A percentile compares a stretch with the other conserved stretches of the same genome.
Evolutionary conservation across 257 asterid genomes (phyloP).

Genomic region (Gardenia jasminoides): DNA sequence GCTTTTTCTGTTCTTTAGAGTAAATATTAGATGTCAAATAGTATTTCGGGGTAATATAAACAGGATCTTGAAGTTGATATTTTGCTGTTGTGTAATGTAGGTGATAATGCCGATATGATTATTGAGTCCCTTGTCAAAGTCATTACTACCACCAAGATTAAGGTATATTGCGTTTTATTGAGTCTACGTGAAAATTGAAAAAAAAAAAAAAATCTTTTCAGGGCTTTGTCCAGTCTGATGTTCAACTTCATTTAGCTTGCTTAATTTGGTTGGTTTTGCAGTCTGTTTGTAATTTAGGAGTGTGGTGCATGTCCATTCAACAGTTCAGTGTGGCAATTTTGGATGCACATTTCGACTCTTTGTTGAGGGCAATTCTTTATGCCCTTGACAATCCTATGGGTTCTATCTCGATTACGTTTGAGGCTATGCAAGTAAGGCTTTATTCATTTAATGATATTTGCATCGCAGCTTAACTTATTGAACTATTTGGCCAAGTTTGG

Average conservation of each 20-base stretch:
- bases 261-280: slow-evolving; percentile 34
- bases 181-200: neutral
- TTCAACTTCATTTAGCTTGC: slow-evolving; percentile 11
- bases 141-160: slow-evolving; percentile 53
- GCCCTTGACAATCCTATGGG: slow-evolving; percentile 82
- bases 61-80: slow-evolving; percentile 13
- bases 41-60: neutral
- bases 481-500: neutral
- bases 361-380: slow-evolving; percentile 56
- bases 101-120: slow-evolving; percentile 47
- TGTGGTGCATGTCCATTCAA: slow-evolving; percentile 82
- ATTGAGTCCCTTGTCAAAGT: slow-evolving; percentile 60
- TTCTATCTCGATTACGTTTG: slow-evolving; percentile 74
- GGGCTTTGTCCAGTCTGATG: neutral
- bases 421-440: slow-evolving; percentile 69
- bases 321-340: slow-evolving; percentile 48
- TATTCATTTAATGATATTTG: neutral
- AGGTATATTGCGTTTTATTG: slow-evolving; percentile 36
- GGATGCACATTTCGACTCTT: slow-evolving; percentile 46
- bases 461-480: neutral
- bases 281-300: slow-evolving; percentile 78
- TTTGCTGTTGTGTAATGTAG: slow-evolving; percentile 35
- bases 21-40: no score
- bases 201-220: neutral
- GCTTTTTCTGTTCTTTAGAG: neutral